Percentiles rank a stretch among this genome's conserved stretches.
Conservation (phyloP, 345 rosid species). For the Citrus mangshanensis region DNA sequence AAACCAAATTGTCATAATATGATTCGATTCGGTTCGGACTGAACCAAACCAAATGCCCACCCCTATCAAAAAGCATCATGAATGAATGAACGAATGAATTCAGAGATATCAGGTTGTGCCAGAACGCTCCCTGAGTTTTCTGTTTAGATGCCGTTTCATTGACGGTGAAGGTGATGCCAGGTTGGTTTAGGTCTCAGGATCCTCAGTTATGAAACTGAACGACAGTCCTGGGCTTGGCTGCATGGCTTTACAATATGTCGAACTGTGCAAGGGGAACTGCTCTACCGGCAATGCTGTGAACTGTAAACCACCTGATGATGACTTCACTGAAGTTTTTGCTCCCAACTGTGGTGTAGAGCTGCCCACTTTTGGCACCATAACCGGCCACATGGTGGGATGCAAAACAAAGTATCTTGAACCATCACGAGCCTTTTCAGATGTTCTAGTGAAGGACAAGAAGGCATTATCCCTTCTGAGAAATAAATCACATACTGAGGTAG, state of each 20-base stretch:
- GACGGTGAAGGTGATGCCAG: no score
- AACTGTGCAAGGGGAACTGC: slow-evolving; percentile 72
- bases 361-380: slow-evolving; percentile 65
- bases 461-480: slow-evolving; percentile 52
- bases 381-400: slow-evolving; percentile 76
- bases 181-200: no score
- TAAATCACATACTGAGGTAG: slow-evolving; percentile 61
- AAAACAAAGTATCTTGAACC: slow-evolving; percentile 58
- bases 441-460: slow-evolving; percentile 54
- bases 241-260: slow-evolving; percentile 77
- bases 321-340: slow-evolving; percentile 76
- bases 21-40: no score
- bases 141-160: not conserved
- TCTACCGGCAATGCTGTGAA: slow-evolving; percentile 39
- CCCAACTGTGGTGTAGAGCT: slow-evolving; percentile 85
- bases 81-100: not conserved
- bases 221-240: slow-evolving; percentile 89
- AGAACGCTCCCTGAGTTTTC: not conserved
- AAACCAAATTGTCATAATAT: no score
- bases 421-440: slow-evolving; percentile 51
- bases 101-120: not conserved
- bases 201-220: slow-evolving; percentile 27
- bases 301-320: slow-evolving; percentile 67
- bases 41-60: no score
- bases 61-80: no score